These are phyloP conservation scores for Colletotrichum sp. DNA, from an alignment of 2,329 filamentous ascomycete genomes.

Conservation along the genomic window DNA sequence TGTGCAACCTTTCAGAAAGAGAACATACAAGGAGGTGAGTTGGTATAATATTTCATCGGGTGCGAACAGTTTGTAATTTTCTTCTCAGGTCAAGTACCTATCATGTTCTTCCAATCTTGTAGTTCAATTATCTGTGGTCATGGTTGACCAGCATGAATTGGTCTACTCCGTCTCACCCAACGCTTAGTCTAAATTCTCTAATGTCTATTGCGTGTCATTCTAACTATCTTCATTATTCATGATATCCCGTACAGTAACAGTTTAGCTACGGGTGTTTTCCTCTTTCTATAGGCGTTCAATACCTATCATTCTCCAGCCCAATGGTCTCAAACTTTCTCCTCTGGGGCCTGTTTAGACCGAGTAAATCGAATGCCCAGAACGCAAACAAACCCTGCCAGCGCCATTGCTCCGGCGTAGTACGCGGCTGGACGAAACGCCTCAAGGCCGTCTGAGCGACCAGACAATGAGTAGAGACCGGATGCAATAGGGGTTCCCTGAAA, in stretches of 20 bases:
- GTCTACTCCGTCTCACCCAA: background rate
- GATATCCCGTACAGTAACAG: accelerated
- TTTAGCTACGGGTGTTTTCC: background rate
- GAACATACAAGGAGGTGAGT: background rate
- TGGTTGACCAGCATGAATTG: accelerated
- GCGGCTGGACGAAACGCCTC: slow-evolving; percentile 28
- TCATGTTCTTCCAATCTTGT: background rate
- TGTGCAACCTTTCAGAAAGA: background rate
- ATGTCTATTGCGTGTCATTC: background rate
- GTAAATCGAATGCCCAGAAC: background rate
- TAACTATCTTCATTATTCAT: background rate
- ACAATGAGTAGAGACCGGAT: slow-evolving; percentile 28
- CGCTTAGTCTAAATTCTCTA: background rate
- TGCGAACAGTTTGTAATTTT: background rate
- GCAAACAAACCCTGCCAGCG: slow-evolving; percentile 18
- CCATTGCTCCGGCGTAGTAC: slow-evolving; percentile 31
- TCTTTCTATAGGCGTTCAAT: accelerated
- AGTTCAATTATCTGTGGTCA: background rate
- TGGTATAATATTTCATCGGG: accelerated
- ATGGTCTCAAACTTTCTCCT: background rate
- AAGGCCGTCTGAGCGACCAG: slow-evolving; percentile 19
- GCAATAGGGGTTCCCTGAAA: slow-evolving; percentile 31
- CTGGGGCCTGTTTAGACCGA: background rate
- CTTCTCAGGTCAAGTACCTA: background rate
- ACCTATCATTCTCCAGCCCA: background rate